phyloP scores from a whole-genome alignment of 805 yeast species.

The Lipomyces chichibuensis region DNA sequence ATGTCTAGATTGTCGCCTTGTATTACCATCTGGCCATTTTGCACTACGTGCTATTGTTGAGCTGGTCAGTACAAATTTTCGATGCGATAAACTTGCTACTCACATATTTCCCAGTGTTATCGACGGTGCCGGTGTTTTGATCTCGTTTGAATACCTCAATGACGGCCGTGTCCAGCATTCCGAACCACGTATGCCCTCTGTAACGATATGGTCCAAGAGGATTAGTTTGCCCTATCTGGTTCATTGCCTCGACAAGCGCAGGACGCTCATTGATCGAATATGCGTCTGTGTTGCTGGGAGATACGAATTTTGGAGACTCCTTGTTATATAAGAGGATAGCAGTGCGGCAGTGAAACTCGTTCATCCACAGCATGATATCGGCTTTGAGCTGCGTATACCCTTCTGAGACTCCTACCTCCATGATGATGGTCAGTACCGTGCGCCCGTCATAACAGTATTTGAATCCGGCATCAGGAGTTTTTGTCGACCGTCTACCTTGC shows the following conservation, averaged over 20 bases:
- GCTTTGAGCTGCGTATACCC: not conserved
- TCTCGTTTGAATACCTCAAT: not conserved
- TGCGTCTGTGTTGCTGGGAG: not conserved
- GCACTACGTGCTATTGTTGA: not conserved
- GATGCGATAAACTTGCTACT: not conserved
- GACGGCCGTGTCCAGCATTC: not conserved
- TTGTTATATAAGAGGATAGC: not conserved
- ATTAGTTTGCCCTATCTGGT: not conserved
- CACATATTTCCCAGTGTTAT: not conserved
- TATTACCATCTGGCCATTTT: not conserved
- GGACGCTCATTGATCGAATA: not conserved
- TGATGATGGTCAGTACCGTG: not conserved
- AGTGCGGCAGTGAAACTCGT: not conserved
- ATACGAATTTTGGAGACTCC: not conserved
- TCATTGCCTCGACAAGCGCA: not conserved
- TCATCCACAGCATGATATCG: not conserved
- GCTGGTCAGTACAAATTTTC: not conserved
- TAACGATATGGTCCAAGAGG: not conserved
- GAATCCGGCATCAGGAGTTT: not conserved
- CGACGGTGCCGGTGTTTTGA: not conserved
- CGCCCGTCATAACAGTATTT: not conserved
- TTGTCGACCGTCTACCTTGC: not conserved
- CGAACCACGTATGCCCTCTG: not conserved
- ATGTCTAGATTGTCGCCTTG: not conserved
- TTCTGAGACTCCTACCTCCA: not conserved